A percentile compares a stretch with the other conserved stretches of the same genome.
Evolutionary conservation across 179 eudicot species (phyloP).

Genomic region (Heliamphora ciliata): DNA sequence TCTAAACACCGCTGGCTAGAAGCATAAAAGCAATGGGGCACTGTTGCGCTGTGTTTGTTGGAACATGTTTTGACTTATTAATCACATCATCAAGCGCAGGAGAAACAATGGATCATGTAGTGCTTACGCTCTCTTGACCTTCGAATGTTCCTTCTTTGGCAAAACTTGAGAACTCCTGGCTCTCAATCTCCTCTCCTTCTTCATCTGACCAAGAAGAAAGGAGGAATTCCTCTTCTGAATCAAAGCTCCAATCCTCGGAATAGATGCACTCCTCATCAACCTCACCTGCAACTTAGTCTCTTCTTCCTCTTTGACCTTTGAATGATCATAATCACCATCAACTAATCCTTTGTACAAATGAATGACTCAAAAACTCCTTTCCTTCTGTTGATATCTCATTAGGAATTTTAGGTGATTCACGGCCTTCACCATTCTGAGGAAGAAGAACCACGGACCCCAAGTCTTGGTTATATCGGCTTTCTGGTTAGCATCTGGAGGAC

Average conservation of each 20-base stretch:
- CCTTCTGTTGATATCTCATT: slow-evolving; percentile 18
- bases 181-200: slow-evolving; percentile 10
- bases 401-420: slow-evolving; percentile 19
- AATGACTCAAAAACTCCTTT: slow-evolving; percentile 24
- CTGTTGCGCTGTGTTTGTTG: slow-evolving; percentile 10
- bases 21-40: slow-evolving; percentile 16
- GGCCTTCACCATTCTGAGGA: not conserved
- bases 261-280: slow-evolving; percentile 19
- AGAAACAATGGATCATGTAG: slow-evolving; percentile 9
- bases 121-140: slow-evolving; percentile 12
- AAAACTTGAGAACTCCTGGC: slow-evolving; percentile 7
- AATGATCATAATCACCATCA: slow-evolving; percentile 19
- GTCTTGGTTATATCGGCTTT: slow-evolving; percentile 17
- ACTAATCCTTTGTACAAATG: slow-evolving; percentile 15
- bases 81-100: slow-evolving; percentile 7
- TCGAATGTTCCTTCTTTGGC: slow-evolving; percentile 14
- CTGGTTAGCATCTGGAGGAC: slow-evolving; percentile 38
- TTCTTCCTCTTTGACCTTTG: slow-evolving; percentile 19
- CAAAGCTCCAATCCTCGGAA: slow-evolving; percentile 16
- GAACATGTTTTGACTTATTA: slow-evolving; percentile 3
- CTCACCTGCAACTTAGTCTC: not conserved
- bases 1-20: slow-evolving; percentile 22
- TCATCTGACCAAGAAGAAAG: slow-evolving; percentile 11
- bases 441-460: not conserved
- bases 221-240: slow-evolving; percentile 8